Evolutionary conservation across 495 filamentous ascomycete genomes (phyloP), one percentile per base, ranked within the genome.

Genomic region (Pseudoneurospora amorphoporcata): DNA sequence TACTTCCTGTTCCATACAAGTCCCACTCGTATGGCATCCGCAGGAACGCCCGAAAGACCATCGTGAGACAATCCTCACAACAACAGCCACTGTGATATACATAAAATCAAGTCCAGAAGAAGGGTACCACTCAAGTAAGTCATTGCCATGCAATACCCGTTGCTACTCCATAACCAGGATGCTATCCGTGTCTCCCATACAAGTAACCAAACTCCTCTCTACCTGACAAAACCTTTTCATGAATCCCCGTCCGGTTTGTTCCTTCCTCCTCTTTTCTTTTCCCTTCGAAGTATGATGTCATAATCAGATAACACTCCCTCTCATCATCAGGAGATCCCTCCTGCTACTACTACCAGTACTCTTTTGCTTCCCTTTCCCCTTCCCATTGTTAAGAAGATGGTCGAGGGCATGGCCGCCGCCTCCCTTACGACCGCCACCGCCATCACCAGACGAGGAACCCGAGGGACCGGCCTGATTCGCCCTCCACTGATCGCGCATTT

Each of bases 401-500:
- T 35, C 29, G 35, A 32, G 23, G 12, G 9, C 19, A 61, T 61
- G 53, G 53, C 23, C 23, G 12, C 53, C 29, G 53, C 29, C 47
- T 19, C 47, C 53, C 53, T 61, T 61, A 23, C 29, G 29, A 61
- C 23, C 53, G 2, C 8, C 8, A 8, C 53, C 29, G 8, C 29
- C 53, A 61, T 14, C 47, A 61, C 47, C 47, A 10, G 23, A 32
- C 23, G 47, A 32, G 19, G 53, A 35, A 61, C 14, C 14, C 0
- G 29, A 35, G 7, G 53, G 14, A 3, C 53, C 53, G 29, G 53
- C 29, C 14, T 71, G 72, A 69, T 77, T 70, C 40, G 69, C 69
- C 45, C 76, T 68, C 80, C 77, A 82, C 74, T 75, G 47, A 19
- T 79, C 80, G 35, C 75, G 73, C 77, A 81, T 74, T 71, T 73